Evolutionary conservation across 306 rosid genomes (phyloP).

Genomic region (Benincasa hispida): DNA sequence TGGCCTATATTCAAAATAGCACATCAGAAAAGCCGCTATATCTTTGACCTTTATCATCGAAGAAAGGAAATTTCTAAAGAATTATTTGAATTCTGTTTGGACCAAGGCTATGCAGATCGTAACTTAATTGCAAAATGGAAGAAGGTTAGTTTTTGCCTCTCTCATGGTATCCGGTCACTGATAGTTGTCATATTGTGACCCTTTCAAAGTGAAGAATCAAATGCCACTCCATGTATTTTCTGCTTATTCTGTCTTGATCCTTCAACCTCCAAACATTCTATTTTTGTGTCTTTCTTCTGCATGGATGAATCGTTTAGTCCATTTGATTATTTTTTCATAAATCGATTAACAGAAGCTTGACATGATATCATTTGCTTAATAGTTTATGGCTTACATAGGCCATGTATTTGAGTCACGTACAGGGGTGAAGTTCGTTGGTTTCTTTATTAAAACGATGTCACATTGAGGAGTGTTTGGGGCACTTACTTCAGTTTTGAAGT

Average conservation of each 20-base stretch:
- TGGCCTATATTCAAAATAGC: constrained; percentile 46
- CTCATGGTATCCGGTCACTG: neutral
- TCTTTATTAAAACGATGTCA: neutral
- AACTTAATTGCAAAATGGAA: constrained; percentile 42
- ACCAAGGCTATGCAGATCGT: constrained; percentile 40
- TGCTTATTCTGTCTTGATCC: neutral
- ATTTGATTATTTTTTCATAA: neutral
- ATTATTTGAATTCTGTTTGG: constrained; percentile 32
- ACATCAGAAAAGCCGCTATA: constrained; percentile 43
- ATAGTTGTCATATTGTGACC: neutral
- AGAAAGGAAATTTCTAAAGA: constrained; percentile 40
- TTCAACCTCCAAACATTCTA: neutral
- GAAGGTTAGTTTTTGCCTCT: constrained; percentile 23
- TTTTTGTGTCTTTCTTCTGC: neutral
- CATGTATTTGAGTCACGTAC: neutral
- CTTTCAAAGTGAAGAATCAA: neutral
- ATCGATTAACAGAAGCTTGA: neutral
- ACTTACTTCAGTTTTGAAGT: too few species aligned
- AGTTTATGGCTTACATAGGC: neutral
- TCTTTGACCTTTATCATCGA: constrained; percentile 35
- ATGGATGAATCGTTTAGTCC: neutral
- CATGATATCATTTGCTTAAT: neutral
- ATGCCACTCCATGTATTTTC: neutral
- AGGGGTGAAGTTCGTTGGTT: neutral
- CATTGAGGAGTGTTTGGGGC: too few species aligned